phyloP scores from a whole-genome alignment of 23 red algal species.

The Gracilaria vermiculophylla region DNA sequence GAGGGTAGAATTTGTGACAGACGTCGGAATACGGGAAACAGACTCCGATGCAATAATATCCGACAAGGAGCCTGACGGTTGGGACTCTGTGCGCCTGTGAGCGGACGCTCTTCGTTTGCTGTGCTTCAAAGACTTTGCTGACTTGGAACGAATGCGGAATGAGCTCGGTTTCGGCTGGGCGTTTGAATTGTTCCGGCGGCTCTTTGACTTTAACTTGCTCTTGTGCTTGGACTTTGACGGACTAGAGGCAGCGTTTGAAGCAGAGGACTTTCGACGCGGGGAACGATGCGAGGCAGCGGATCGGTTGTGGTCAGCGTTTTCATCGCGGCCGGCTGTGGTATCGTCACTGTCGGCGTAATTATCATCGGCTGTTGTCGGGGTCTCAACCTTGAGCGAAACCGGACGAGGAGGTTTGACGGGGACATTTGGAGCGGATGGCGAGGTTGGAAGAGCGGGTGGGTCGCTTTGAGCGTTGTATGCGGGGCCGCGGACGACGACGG shows the following conservation, averaged over 20 bases:
- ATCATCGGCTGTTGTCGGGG: constrained; percentile 13
- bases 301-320: constrained; percentile 29
- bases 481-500: constrained; percentile 50
- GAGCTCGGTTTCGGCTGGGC: neutral
- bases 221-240: constrained; percentile 13
- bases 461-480: neutral
- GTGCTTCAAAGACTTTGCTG: neutral
- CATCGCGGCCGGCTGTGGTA: neutral
- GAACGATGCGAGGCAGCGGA: constrained; percentile 2
- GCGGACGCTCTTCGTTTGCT: neutral
- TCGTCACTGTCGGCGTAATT: constrained; percentile 29
- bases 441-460: neutral
- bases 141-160: constrained; percentile 28
- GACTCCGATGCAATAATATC: neutral
- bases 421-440: neutral
- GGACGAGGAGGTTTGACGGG: neutral
- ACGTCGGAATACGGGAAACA: neutral
- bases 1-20: neutral
- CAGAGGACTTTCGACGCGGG: neutral
- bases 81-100: neutral
- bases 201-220: neutral
- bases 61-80: neutral
- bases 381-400: constrained; percentile 48
- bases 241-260: neutral
- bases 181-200: neutral